Evolutionary conservation across 495 filamentous ascomycete species (phyloP).

Genomic region (Penicillium silybi): DNA sequence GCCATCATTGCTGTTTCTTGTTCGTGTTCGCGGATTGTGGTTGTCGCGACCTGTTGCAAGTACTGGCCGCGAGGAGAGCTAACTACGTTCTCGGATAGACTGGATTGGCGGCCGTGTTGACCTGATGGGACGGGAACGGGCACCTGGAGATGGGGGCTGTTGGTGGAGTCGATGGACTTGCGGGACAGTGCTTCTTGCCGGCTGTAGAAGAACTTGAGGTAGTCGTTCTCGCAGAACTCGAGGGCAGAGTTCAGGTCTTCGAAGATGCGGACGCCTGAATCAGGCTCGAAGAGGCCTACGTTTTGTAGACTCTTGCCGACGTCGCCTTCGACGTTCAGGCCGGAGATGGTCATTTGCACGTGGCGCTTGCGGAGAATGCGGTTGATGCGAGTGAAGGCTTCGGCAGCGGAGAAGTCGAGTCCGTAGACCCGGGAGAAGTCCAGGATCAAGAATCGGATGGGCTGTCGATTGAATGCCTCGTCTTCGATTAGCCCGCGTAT

Average conservation of each 20-base stretch:
- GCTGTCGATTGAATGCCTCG: slow-evolving; percentile 66
- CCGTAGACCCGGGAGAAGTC: slow-evolving; percentile 88
- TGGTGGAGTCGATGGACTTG: slow-evolving; percentile 11
- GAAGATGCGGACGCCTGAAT: slow-evolving; percentile 69
- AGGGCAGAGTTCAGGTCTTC: slow-evolving; percentile 88
- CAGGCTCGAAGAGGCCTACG: slow-evolving; percentile 70
- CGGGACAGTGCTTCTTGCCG: slow-evolving; percentile 38
- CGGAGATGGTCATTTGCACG: slow-evolving; percentile 76
- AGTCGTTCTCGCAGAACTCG: slow-evolving; percentile 92
- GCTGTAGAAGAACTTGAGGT: slow-evolving; percentile 78
- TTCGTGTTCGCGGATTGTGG: slow-evolving; percentile 64
- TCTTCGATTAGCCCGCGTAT: slow-evolving; percentile 79
- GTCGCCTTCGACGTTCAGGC: slow-evolving; percentile 66
- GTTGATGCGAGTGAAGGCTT: slow-evolving; percentile 89
- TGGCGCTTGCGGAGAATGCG: slow-evolving; percentile 68
- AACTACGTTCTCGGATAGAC: slow-evolving; percentile 46
- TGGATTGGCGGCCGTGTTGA: neutral
- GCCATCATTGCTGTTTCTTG: slow-evolving; percentile 43
- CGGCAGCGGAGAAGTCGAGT: slow-evolving; percentile 91
- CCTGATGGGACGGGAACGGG: slow-evolving; percentile 31
- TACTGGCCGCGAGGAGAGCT: slow-evolving; percentile 76
- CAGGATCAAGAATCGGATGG: slow-evolving; percentile 86
- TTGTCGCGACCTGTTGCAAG: slow-evolving; percentile 72
- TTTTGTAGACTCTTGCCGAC: slow-evolving; percentile 74
- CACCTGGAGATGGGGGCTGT: slow-evolving; percentile 45